phyloP scores from a whole-genome alignment of 2,329 filamentous ascomycete species.

The Pseudophaeomoniella oleicola region DNA sequence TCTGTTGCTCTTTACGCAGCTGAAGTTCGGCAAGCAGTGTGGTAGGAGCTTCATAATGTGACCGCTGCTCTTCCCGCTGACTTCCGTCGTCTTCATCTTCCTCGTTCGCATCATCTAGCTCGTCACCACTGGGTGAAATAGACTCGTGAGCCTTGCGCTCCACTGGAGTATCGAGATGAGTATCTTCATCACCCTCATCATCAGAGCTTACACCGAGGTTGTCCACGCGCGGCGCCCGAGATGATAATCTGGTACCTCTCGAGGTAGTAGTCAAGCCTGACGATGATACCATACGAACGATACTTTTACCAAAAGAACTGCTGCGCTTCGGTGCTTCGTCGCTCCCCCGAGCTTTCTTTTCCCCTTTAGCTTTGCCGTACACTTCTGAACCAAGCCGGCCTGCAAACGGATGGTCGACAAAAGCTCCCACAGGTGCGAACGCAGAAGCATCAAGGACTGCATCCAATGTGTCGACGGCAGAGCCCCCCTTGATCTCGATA shows the following conservation, averaged over 20 bases:
- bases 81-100: constrained; percentile 26
- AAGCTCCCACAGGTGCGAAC: constrained; percentile 73
- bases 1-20: constrained; percentile 77
- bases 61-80: constrained; percentile 31
- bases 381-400: constrained; percentile 62
- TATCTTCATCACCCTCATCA: constrained; percentile 9
- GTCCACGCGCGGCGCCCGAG: neutral
- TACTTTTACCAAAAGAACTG: constrained; percentile 14
- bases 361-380: constrained; percentile 40
- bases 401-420: constrained; percentile 75
- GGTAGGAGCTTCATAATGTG: constrained; percentile 58
- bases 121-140: constrained; percentile 11
- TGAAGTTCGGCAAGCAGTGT: constrained; percentile 88
- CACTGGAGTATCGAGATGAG: constrained; percentile 6
- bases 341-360: constrained; percentile 13
- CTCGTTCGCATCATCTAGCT: constrained; percentile 5
- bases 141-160: constrained; percentile 7
- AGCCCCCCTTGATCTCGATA: constrained; percentile 52
- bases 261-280: neutral
- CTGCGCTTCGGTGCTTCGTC: constrained; percentile 16
- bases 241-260: neutral
- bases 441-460: constrained; percentile 84
- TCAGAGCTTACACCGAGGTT: constrained; percentile 2
- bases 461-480: constrained; percentile 77
- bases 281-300: neutral